These are phyloP conservation scores for Tylopilus felleus DNA, from an alignment of 768 basidiomycete genomes.

Conservation along the genomic window DNA sequence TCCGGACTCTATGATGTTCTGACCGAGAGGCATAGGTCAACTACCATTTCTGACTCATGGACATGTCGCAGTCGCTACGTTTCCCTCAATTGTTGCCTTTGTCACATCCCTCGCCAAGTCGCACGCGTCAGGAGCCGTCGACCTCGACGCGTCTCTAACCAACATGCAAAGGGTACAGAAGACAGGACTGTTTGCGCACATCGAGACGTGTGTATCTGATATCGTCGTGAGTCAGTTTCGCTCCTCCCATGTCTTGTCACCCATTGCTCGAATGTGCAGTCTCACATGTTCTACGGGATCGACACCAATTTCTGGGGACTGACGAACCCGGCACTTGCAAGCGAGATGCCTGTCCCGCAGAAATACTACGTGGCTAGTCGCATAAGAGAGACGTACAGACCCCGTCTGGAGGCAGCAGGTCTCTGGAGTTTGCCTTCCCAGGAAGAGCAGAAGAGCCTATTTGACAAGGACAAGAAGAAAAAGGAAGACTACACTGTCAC, in stretches of 20 bases:
- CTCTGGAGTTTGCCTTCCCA: slow-evolving; percentile 51
- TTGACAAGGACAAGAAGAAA: slow-evolving; percentile 6
- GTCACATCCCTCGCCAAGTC: slow-evolving; percentile 46
- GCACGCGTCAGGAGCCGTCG: slow-evolving; percentile 29
- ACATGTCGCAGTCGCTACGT: slow-evolving; percentile 44
- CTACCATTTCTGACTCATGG: slow-evolving; percentile 69
- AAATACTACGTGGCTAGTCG: slow-evolving; percentile 70
- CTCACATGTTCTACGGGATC: slow-evolving; percentile 59
- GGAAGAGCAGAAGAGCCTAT: slow-evolving; percentile 28
- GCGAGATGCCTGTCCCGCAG: slow-evolving; percentile 62
- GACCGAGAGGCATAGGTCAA: slow-evolving; percentile 46
- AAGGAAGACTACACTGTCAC: slow-evolving; percentile 35
- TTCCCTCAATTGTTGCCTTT: slow-evolving; percentile 55
- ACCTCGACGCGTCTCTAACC: slow-evolving; percentile 50
- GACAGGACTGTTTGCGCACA: slow-evolving; percentile 62
- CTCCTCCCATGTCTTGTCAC: not conserved
- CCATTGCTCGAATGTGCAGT: slow-evolving; percentile 37
- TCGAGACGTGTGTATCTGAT: slow-evolving; percentile 64
- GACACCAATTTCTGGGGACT: slow-evolving; percentile 59
- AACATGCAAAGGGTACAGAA: slow-evolving; percentile 48
- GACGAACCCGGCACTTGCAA: slow-evolving; percentile 52
- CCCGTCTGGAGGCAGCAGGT: slow-evolving; percentile 59
- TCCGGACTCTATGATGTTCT: not conserved
- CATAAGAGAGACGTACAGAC: slow-evolving; percentile 52
- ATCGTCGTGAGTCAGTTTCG: slow-evolving; percentile 52